Conservation (phyloP, 2,329 filamentous ascomycete species). For the Aschersonia sp. region DNA sequence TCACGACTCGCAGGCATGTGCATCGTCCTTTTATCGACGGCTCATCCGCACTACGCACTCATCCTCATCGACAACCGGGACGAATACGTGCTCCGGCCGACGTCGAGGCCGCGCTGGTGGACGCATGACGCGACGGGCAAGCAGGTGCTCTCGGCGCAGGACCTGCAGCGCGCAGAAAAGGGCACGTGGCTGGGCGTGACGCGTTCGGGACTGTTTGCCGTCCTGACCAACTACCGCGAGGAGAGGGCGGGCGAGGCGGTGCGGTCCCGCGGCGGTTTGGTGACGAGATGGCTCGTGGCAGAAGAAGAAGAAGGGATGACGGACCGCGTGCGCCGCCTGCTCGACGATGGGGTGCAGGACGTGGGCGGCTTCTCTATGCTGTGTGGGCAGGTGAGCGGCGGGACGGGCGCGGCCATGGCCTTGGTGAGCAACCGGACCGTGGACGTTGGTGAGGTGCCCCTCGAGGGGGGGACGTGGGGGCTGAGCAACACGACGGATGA, state of each 20-base stretch:
- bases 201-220: constrained; percentile 42
- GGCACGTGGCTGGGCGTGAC: constrained; percentile 55
- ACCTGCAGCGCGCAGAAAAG: constrained; percentile 45
- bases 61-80: constrained; percentile 70
- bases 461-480: constrained; percentile 40
- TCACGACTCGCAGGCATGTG: constrained; percentile 39
- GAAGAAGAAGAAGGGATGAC: constrained; percentile 25
- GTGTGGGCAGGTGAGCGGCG: constrained; percentile 42
- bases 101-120: constrained; percentile 52
- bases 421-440: constrained; percentile 49
- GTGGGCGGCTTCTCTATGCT: constrained; percentile 54
- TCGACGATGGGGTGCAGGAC: constrained; percentile 37
- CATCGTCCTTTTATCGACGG: constrained; percentile 61
- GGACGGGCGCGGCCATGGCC: constrained; percentile 33
- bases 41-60: constrained; percentile 60
- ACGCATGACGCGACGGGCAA: constrained; percentile 25
- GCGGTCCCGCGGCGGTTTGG: constrained; percentile 47
- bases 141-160: constrained; percentile 42
- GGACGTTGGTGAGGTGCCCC: constrained; percentile 37
- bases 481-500: constrained; percentile 49
- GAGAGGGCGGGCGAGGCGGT: constrained; percentile 32
- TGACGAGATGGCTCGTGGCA: constrained; percentile 45
- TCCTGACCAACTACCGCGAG: constrained; percentile 55
- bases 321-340: constrained; percentile 35
- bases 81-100: constrained; percentile 53